Base-by-base conservation (phyloP, 495 filamentous ascomycete genomes). In the Hyaloscypha finlandica region DNA sequence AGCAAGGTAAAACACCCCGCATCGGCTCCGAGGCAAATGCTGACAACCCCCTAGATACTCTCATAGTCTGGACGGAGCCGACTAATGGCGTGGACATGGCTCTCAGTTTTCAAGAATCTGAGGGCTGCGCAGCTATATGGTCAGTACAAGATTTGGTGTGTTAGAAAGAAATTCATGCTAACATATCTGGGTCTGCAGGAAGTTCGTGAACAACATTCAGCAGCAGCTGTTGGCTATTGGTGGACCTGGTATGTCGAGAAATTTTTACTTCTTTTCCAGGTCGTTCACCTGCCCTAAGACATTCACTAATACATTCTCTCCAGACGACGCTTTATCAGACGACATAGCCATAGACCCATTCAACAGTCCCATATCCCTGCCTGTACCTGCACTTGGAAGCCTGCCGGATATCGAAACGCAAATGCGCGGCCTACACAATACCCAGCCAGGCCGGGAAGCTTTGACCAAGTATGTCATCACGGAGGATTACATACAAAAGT, bases 61-160 rank as follows among this genome's bases (percentile, higher is more conserved):
- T 99, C 55, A 99, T 99, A 56, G 93, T 99, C 55, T 99, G 95
- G 95, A 97, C 95, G 22, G 95, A 99, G 74, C 82, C 83, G 31
- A 78, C 77, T 52, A 91, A 86, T 79, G 90, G 90, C 32, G 88
- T 91, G 65, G 95, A 99, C 75, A 98, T 99, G 95, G 95, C 95
- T 37, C 84, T 99, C 63, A 97, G 94, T 77, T 99, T 99, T 77
- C 95, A 99, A 78, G 96, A 98, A 77, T 90, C 95, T 3, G 95
- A 98, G 65, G 95, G 96, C 19, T 99, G 95, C 77, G 88, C 89
- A 12, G 82, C 88, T 29, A 97, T 98, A 77, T 99, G 95, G 95
- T 96, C 77, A 71, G 80, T 67, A 53, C n/a, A 25, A 22, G 45
- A 30, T 51, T 33, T 31, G 12, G 8, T 16, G 37, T 32, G 9